Evolutionary conservation across 1,284 basidiomycete genomes (phyloP), one percentile per base, ranked within the genome.

Genomic region (Quambalaria eucalypti): DNA sequence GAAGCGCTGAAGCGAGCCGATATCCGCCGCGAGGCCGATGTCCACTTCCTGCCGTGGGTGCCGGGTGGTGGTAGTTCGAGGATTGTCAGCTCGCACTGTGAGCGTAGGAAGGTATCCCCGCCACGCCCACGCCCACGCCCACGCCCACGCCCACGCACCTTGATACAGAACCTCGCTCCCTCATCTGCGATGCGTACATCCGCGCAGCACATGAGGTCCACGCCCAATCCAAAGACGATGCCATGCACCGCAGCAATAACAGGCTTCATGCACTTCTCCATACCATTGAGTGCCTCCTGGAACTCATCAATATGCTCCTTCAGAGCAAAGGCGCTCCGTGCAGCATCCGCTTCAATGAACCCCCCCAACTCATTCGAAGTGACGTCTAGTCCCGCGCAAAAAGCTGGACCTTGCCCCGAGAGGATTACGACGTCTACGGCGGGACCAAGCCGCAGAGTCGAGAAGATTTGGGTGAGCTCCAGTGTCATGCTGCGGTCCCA

Each of bases 171-270:
- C 1, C 72, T 68, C 0, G 83, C 76, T 60, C 84, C 80, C 0
- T 81, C 78, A 0, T 87, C 81, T 1, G 85, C 84, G 60, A 87
- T 85, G 0, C 91, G 81, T 10, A 95, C 81, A 71, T 95, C 91
- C 71, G 88, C 89, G 0, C 87, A 85, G 0, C 81, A 79, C 16
- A 87, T 81, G 59, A 93, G 82, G 76, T 97, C 81, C 51, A 82
- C 71, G 0, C 82, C 88, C 0, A 92, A 81, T 0, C 91, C 91
- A 49, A 87, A 77, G 9, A 84, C 82, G 5, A 84, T 74, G 0
- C 90, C 89, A 68, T 91, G 86, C 0, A 87, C 79, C 0, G 91
- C 90, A 0, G 80, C 85, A 54, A 97, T 88, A 56, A 96, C 87
- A 0, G 91, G 91, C 69, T 86, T 85, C 0, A 82, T 81, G 63